Conservation (phyloP, 176 grass and related monocot genomes). For the Bonia amplexicaulis region DNA sequence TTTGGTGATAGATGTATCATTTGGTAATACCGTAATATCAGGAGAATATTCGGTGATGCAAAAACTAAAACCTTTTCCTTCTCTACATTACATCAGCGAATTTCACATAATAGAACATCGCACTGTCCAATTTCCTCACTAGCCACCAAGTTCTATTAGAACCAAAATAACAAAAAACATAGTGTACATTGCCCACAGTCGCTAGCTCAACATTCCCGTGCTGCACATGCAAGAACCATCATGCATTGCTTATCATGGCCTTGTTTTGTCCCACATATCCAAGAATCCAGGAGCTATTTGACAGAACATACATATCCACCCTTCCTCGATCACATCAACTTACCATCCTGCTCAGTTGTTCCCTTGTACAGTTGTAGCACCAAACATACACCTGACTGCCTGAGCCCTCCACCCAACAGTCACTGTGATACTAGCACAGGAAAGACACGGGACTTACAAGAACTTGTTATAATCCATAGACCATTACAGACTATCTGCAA, state of each 20-base stretch:
- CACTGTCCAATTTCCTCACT: background rate
- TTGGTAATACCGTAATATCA: background rate
- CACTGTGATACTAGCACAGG: background rate
- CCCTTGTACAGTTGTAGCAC: constrained; percentile 18
- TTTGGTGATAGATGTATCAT: background rate
- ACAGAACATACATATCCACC: constrained; percentile 19
- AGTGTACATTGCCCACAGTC: background rate
- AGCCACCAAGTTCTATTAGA: background rate
- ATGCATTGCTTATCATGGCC: background rate
- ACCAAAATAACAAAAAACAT: background rate
- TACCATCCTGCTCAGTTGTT: background rate
- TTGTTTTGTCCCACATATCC: constrained; percentile 37
- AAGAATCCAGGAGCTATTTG: constrained; percentile 36
- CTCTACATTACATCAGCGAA: background rate
- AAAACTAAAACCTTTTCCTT: background rate
- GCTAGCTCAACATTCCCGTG: background rate
- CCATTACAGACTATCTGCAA: background rate
- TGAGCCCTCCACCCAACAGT: background rate
- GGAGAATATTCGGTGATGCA: background rate
- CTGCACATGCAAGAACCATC: constrained; percentile 26
- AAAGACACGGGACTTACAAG: background rate
- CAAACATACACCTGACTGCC: constrained; percentile 20
- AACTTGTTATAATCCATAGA: background rate
- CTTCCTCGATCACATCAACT: constrained; percentile 41
- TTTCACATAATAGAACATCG: background rate